Evolutionary conservation across 345 rosid genomes (phyloP), one percentile per base, ranked within the genome.

Genomic region (Gossypium arboreum): DNA sequence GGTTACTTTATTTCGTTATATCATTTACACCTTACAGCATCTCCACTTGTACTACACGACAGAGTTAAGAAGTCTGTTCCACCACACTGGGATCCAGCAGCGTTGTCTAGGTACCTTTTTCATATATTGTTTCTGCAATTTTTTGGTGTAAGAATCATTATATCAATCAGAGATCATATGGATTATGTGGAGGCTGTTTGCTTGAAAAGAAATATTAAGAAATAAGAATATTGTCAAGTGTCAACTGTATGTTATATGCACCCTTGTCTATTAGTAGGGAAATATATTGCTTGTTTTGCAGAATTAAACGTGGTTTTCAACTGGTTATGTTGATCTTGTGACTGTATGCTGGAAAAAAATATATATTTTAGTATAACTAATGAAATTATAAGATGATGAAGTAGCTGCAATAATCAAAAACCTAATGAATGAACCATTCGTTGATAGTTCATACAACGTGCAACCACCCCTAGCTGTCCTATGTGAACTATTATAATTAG

Each of bases 1-100:
- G 94, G 92, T 72, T 90, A 86, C 82, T 90, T 90, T 81, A 90
- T 90, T 78, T 85, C 92, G 0, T 75, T 90, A 77, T 88, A 86
- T 82, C 81, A 85, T 81, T 77, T 90, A 76, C 90, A 90, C 80
- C 83, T 90, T 43, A 90, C 89, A 12, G 78, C 88, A 11, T 86
- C 89, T 73, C 87, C 88, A 3, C 71, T 88, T 16, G 71, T 84
- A 12, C 83, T 90, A 73, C 86, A 84, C 76, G 90, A 90, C 48
- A 81, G 84, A 60, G 90, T 90, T 56, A 85, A 81, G 83, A 84
- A 85, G 73, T 77, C 89, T 61, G 92, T 90, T 75, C 94, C 94
- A 0, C 73, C 89, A 20, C 85, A 81, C 22, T 90, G 94, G 92
- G 89, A 88, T 84, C 92, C 94, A 45, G 90, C 87, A 68, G 76